phyloP scores from a whole-genome alignment of 306 rosid genomes.

The Quillaja saponaria region DNA sequence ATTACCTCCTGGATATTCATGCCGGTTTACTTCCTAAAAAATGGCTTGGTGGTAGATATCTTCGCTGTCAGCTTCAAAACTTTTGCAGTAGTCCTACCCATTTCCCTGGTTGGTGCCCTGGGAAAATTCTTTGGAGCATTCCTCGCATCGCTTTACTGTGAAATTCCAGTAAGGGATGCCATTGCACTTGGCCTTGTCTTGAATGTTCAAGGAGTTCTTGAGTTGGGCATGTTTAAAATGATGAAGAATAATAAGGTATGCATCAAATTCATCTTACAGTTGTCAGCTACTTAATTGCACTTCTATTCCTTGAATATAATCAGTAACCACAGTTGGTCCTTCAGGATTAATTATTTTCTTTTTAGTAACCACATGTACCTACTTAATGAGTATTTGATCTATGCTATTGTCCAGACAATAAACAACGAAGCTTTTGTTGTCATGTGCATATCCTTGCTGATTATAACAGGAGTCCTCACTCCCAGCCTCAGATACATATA shows the following conservation, averaged over 20 bases:
- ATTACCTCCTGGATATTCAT: conserved; percentile 35
- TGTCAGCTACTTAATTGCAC: too few relatives aligned
- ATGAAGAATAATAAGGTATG: conserved; percentile 18
- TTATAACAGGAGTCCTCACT: conserved; percentile 22
- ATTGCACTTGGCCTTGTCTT: conserved; percentile 38
- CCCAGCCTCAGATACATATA: conserved; percentile 26
- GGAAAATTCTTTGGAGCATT: conserved; percentile 40
- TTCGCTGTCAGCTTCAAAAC: neutral
- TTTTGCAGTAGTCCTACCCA: conserved; percentile 7
- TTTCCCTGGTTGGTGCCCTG: conserved; percentile 17
- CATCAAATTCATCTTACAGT: neutral
- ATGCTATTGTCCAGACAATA: conserved; percentile 10
- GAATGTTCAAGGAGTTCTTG: conserved; percentile 39
- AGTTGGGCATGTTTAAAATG: conserved; percentile 30
- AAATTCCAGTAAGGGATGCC: conserved; percentile 33
- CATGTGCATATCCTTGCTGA: conserved; percentile 20
- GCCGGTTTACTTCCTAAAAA: conserved; percentile 37
- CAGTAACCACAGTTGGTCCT: too few relatives aligned
- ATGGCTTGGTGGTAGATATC: conserved; percentile 26
- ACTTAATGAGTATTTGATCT: neutral
- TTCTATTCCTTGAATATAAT: too few relatives aligned
- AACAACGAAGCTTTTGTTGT: conserved; percentile 24
- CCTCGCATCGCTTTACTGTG: neutral
- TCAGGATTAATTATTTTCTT: too few relatives aligned
- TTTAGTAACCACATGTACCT: too few relatives aligned